Base-by-base conservation (phyloP, 805 yeast genomes). In the Clavispora santaluciae region DNA sequence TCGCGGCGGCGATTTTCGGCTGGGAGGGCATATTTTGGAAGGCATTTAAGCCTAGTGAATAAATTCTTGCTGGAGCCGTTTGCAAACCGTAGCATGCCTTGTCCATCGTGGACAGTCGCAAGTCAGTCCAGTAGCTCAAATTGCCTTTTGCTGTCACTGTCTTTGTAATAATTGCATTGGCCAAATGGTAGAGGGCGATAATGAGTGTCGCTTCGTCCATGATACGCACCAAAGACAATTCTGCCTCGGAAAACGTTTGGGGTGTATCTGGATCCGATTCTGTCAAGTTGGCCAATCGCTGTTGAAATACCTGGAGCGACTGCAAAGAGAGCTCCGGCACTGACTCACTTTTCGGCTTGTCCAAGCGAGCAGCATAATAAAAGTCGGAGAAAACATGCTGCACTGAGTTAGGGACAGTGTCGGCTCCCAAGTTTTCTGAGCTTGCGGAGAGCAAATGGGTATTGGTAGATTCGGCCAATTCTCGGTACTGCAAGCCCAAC, bases 51-150 rank as follows among this genome's bases (percentile, higher is more conserved):
- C 22, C 26, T 20, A 38, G 3, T 11, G 17, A 6, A 38, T 46
- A 55, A 5, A 56, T 12, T 29, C 55, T 55, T n/a, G 49, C 31
- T 1, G 75, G 75, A 8, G 56, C 40, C 6, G 61, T 57, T 41
- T 69, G 73, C 2, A 68, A 43, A 8, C 62, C 61, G 47, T 64
- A 69, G 10, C 61, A 35, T 20, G 54, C 21, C 43, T 65, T 66
- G 33, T 50, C 44, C 34, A 49, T 39, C 7, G 51, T 33, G 6
- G 69, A 63, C 23, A 48, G 41, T 23, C 49, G 49, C 29, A 69
- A 36, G 10, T 49, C 53, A 10, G 54, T 50, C 73, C 73, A 69
- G 45, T 68, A 69, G 4, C 54, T 50, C 44, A 61, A 44, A 35
- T 68, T 61, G 24, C 56, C 53, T 40, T 66, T 64, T 31, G 61